Percentiles rank a stretch among this genome's conserved stretches.
phyloP scores from a whole-genome alignment of 2,329 filamentous ascomycete species.

The Huntiella savannae region DNA sequence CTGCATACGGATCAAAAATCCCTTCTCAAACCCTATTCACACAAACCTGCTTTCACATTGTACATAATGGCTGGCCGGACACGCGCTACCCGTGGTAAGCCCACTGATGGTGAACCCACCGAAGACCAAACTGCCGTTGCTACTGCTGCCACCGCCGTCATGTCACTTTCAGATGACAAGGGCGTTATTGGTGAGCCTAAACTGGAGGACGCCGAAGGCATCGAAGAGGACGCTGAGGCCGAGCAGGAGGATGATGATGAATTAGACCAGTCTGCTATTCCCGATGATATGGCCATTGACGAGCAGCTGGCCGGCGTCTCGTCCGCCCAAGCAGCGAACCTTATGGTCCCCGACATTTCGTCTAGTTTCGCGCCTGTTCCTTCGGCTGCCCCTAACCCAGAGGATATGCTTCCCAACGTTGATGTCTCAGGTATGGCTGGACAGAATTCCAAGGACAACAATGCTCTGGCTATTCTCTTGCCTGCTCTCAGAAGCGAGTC shows the following conservation, averaged over 20 bases:
- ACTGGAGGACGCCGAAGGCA: neutral
- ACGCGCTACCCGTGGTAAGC: slow-evolving; percentile 9
- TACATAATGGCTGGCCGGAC: slow-evolving; percentile 10
- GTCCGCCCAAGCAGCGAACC: slow-evolving; percentile 9
- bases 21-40: neutral
- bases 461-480: slow-evolving; percentile 14
- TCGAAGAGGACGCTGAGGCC: slow-evolving; percentile 1
- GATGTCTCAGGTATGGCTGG: slow-evolving; percentile 4
- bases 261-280: neutral
- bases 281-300: slow-evolving; percentile 10
- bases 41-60: neutral
- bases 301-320: slow-evolving; percentile 11
- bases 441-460: slow-evolving; percentile 7
- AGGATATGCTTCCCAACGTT: slow-evolving; percentile 7
- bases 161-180: slow-evolving; percentile 10
- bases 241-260: neutral
- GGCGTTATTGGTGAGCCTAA: slow-evolving; percentile 1
- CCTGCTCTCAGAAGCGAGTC: slow-evolving; percentile 16
- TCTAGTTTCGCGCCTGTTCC: slow-evolving; percentile 13
- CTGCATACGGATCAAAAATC: too few relatives aligned
- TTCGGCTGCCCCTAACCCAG: slow-evolving; percentile 9
- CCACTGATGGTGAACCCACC: neutral
- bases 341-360: slow-evolving; percentile 13
- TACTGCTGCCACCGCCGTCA: slow-evolving; percentile 10
- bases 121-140: slow-evolving; percentile 11